These are phyloP conservation scores for Piromyces finnis DNA, from an alignment of 192 early-diverging fungal genomes.

Conservation along the genomic window DNA sequence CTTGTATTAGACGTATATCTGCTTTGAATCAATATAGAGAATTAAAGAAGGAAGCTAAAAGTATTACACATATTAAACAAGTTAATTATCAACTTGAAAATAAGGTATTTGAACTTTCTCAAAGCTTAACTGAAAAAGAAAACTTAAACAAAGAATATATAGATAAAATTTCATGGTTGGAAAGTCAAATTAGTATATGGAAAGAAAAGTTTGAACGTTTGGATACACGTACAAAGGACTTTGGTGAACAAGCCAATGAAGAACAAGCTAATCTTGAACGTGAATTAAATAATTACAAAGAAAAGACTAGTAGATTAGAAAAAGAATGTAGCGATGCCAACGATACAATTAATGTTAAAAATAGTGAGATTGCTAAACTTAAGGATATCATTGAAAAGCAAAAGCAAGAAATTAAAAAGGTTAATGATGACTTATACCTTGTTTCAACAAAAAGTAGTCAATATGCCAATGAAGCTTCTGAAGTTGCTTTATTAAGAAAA, in stretches of 20 bases:
- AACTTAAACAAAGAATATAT: constrained; percentile 46
- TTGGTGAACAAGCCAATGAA: neutral
- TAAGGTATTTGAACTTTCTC: constrained; percentile 91
- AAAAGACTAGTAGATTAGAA: neutral
- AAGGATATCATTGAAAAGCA: neutral
- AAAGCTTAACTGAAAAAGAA: constrained; percentile 40
- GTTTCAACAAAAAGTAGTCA: neutral
- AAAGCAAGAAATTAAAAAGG: neutral
- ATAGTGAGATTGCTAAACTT: neutral
- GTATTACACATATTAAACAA: constrained; percentile 84
- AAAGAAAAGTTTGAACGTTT: constrained; percentile 52
- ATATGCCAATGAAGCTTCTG: neutral
- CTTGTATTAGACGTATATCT: constrained; percentile 49
- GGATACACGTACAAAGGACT: constrained; percentile 11
- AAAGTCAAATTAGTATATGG: constrained; percentile 42
- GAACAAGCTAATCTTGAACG: neutral
- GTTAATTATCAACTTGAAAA: constrained; percentile 83
- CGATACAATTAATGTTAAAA: neutral
- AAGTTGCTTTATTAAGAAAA: neutral
- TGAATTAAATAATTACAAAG: neutral
- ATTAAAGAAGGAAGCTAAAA: constrained; percentile 68
- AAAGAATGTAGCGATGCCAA: neutral
- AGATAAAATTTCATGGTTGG: constrained; percentile 36
- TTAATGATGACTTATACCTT: neutral
- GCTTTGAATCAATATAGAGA: constrained; percentile 49